phyloP scores from a whole-genome alignment of 208 protist species.

The Sergeia podlipaevii region DNA sequence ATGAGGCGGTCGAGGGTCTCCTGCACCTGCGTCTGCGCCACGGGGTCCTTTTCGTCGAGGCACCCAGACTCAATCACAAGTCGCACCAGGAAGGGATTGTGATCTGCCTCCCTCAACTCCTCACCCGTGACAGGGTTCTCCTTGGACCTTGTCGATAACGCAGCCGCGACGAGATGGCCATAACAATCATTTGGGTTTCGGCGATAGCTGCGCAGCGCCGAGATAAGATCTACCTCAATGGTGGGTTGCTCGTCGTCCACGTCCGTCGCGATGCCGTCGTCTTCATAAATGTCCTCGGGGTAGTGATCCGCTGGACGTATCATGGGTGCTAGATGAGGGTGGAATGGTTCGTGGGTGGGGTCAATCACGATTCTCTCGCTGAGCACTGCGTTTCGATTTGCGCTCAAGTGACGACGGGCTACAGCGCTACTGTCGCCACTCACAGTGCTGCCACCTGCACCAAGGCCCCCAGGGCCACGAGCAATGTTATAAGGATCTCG shows the following conservation, averaged over 20 bases:
- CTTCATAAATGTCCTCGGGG: conserved; percentile 16
- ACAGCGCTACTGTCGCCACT: too few relatives aligned
- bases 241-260: conserved; percentile 24
- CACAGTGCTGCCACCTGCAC: too few relatives aligned
- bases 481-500: too few relatives aligned
- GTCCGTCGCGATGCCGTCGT: conserved; percentile 18
- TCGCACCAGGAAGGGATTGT: conserved; percentile 68
- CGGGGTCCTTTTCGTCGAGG: conserved; percentile 47
- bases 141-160: conserved; percentile 46
- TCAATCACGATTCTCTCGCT: conserved; percentile 1
- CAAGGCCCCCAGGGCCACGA: too few relatives aligned
- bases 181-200: conserved; percentile 66
- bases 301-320: conserved; percentile 7
- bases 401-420: too few relatives aligned
- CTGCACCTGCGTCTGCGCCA: conserved; percentile 53
- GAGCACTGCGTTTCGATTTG: too few relatives aligned
- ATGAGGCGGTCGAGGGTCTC: conserved; percentile 56
- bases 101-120: conserved; percentile 52
- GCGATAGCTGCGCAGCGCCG: conserved; percentile 57
- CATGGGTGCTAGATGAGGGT: not conserved
- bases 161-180: conserved; percentile 73
- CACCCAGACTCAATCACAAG: conserved; percentile 45
- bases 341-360: conserved; percentile 5
- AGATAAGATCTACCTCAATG: conserved; percentile 65
- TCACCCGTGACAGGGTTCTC: conserved; percentile 54